Conservation (phyloP, 2,329 filamentous ascomycete species). For the Dendrostoma leiphaemia region DNA sequence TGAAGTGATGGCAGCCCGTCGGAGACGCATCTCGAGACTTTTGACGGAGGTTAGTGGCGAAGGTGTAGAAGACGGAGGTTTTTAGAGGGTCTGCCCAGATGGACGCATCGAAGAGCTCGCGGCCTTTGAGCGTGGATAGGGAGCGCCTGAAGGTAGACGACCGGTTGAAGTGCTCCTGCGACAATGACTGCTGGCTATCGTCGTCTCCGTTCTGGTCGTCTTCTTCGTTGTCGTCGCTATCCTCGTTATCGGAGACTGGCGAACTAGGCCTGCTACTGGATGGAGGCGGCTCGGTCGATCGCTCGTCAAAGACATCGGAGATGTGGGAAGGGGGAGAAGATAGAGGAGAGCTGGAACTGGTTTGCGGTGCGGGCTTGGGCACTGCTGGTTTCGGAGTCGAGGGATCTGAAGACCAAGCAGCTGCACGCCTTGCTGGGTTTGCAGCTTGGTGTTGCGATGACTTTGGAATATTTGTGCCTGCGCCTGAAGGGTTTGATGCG, state of each 20-base stretch:
- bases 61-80: constrained; percentile 71
- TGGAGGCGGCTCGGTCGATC: constrained; percentile 30
- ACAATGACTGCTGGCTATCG: constrained; percentile 24
- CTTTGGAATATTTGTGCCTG: too few species aligned
- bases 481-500: too few species aligned
- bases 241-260: constrained; percentile 42
- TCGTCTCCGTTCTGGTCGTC: constrained; percentile 3
- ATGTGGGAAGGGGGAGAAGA: constrained; percentile 54
- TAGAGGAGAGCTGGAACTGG: constrained; percentile 45
- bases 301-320: constrained; percentile 48
- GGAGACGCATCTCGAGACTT: constrained; percentile 63
- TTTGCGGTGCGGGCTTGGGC: constrained; percentile 20
- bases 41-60: constrained; percentile 65
- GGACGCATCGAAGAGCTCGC: constrained; percentile 68
- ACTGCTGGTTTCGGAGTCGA: constrained; percentile 23
- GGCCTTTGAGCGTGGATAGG: constrained; percentile 65
- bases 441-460: background rate
- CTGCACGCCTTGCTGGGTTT: background rate
- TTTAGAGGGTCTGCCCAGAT: constrained; percentile 68
- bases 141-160: constrained; percentile 27
- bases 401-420: constrained; percentile 22
- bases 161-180: constrained; percentile 27
- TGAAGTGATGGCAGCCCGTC: constrained; percentile 66
- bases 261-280: constrained; percentile 38
- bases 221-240: background rate